A percentile compares a stretch with the other conserved stretches of the same genome.
Evolutionary conservation across 805 yeast genomes (phyloP).

Genomic region (Wickerhamiella spandovensis): DNA sequence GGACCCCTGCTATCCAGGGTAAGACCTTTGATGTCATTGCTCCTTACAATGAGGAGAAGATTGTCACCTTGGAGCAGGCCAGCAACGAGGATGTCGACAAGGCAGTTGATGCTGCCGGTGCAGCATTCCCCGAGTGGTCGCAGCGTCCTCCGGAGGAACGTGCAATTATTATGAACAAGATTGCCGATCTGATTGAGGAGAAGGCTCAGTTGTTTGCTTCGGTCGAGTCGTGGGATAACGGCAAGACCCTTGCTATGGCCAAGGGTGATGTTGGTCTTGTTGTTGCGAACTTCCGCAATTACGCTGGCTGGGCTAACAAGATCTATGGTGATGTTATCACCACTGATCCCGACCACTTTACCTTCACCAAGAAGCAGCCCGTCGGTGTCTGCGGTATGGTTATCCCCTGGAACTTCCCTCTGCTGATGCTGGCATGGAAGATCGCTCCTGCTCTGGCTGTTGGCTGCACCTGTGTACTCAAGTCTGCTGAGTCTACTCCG

Average conservation of each 20-base stretch:
- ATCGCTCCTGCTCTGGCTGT: conserved; percentile 73
- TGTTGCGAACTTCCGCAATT: conserved; percentile 44
- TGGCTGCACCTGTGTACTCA: conserved; percentile 60
- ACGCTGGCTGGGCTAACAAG: conserved; percentile 68
- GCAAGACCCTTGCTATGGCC: conserved; percentile 44
- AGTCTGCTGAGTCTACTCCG: conserved; percentile 68
- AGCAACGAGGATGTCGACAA: conserved; percentile 62
- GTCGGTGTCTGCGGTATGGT: conserved; percentile 54
- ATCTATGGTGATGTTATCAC: conserved; percentile 48
- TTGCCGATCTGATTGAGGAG: conserved; percentile 69
- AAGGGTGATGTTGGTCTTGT: conserved; percentile 43
- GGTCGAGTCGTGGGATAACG: conserved; percentile 81
- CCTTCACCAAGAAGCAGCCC: conserved; percentile 59
- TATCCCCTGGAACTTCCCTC: conserved; percentile 63
- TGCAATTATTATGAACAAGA: conserved; percentile 46
- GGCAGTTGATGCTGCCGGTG: conserved; percentile 81
- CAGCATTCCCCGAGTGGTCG: conserved; percentile 66
- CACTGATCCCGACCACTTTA: conserved; percentile 44
- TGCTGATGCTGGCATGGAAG: conserved; percentile 68
- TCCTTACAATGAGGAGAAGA: conserved; percentile 67
- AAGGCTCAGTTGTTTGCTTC: conserved; percentile 60
- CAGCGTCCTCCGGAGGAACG: conserved; percentile 52
- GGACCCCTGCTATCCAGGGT: conserved; percentile 35
- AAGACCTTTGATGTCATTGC: conserved; percentile 49
- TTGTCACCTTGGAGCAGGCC: conserved; percentile 62